Evolutionary conservation across 2,329 filamentous ascomycete genomes (phyloP).

Genomic region (Mycosphaerella arachidis): DNA sequence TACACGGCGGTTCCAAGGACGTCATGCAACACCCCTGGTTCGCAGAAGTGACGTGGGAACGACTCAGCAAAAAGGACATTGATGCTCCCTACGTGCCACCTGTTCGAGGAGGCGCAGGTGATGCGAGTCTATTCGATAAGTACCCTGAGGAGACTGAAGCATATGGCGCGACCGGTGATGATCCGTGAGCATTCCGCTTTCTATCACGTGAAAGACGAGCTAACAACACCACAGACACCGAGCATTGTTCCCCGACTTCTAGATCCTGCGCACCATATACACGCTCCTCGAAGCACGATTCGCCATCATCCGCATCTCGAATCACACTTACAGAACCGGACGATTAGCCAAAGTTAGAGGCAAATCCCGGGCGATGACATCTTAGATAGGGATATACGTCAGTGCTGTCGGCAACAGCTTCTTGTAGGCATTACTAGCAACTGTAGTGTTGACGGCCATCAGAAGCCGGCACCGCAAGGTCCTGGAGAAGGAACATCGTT

Average conservation of each 20-base stretch:
- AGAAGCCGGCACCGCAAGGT: background rate
- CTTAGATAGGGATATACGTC: background rate
- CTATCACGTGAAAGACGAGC: background rate
- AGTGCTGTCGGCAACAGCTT: background rate
- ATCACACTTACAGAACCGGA: background rate
- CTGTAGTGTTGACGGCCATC: background rate
- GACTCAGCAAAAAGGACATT: constrained; percentile 90
- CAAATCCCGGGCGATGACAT: background rate
- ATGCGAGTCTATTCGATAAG: constrained; percentile 95
- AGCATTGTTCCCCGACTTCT: background rate
- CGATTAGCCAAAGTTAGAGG: background rate
- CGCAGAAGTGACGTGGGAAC: constrained; percentile 94
- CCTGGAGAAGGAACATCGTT: too few relatives aligned
- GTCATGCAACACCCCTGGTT: constrained; percentile 98
- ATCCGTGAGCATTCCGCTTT: constrained; percentile 65
- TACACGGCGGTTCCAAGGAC: constrained; percentile 84
- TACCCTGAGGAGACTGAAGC: constrained; percentile 95
- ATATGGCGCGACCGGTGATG: constrained; percentile 73
- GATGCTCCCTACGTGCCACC: constrained; percentile 97
- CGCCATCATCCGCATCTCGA: background rate
- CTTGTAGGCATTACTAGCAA: background rate
- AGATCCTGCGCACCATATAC: background rate
- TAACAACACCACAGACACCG: background rate
- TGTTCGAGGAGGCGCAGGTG: constrained; percentile 86
- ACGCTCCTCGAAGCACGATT: background rate